Base-by-base conservation (phyloP, 306 rosid species). In the Canavalia gladiata region DNA sequence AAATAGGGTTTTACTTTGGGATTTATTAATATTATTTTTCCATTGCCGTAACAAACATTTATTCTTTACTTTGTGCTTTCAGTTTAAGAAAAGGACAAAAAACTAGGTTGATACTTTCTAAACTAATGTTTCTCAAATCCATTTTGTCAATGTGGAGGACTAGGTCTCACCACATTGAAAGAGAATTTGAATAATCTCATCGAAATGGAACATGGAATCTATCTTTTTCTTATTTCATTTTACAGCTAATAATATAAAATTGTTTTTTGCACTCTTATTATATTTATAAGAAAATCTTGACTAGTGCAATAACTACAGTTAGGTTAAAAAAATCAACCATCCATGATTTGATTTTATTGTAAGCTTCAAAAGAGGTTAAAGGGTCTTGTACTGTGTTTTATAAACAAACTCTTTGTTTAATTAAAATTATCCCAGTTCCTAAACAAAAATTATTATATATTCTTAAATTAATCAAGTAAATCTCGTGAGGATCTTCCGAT, bases 141-240 rank as follows among this genome's bases (percentile, higher is more conserved):
- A 83, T 78, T 74, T 68, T 78, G 86, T 83, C 18, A 87, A 70
- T 74, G 80, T 68, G 87, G 85, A 88, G 81, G 85, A 81, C 81
- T 76, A 87, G 83, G 73, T 69, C 79, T 87, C 85, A 25, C 88
- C 86, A 86, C 82, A 82, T 76, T 76, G 86, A 84, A 62, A 81
- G 80, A 81, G 94, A 90, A 91, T 88, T 89, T 88, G 94, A 89
- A 91, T 89, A 86, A 88, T 87, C 64, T 74, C 75, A 89, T 82
- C 91, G 72, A 84, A 81, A 84, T 85, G 90, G 91, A 87, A 81
- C 80, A 78, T 74, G 69, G 94, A 91, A 90, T 89, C 91, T 80
- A 71, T 86, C 78, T 84, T 78, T 56, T 83, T 65, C 33, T 63
- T 12, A 49, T 57, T 80, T 84, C 66, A 72, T 83, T 85, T 82